Evolutionary conservation across 2,329 filamentous ascomycete genomes (phyloP).

Genomic region (Penicillium paneum): DNA sequence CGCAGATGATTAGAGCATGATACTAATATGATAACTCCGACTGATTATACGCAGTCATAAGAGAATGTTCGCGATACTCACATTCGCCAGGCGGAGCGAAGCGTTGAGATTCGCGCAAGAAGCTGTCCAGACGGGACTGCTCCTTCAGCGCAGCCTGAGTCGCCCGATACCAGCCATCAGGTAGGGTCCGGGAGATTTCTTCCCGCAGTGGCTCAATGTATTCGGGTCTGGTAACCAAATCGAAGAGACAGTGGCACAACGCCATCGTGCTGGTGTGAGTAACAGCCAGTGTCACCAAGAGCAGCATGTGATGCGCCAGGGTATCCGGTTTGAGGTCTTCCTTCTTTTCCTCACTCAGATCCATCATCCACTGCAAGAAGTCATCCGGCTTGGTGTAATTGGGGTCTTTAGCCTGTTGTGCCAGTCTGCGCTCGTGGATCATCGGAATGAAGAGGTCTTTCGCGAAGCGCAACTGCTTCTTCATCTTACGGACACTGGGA

Average conservation of each 20-base stretch:
- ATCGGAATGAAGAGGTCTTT: conserved; percentile 36
- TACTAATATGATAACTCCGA: neutral
- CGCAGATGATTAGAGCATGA: neutral
- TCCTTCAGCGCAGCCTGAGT: conserved; percentile 19
- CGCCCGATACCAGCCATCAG: conserved; percentile 25
- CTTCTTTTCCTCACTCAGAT: conserved; percentile 20
- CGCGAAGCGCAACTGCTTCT: conserved; percentile 28
- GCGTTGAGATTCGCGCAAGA: conserved; percentile 30
- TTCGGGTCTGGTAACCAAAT: conserved; percentile 51
- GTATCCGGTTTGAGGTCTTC: conserved; percentile 21
- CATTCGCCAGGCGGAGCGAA: conserved; percentile 29
- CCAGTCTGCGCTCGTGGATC: conserved; percentile 29
- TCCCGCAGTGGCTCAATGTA: conserved; percentile 50
- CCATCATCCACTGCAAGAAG: conserved; percentile 36
- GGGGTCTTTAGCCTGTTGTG: conserved; percentile 16
- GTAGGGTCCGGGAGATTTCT: conserved; percentile 42
- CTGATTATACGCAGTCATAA: neutral
- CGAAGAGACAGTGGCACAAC: conserved; percentile 48
- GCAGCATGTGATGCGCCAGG: conserved; percentile 27
- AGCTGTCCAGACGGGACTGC: conserved; percentile 28
- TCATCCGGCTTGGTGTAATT: conserved; percentile 28
- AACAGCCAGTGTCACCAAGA: conserved; percentile 27
- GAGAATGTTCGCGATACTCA: conserved; percentile 4
- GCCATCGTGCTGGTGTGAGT: conserved; percentile 31
- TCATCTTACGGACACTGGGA: conserved; percentile 34